Evolutionary conservation across 1,139 yeast genomes (phyloP).

Genomic region (Suhomyces maxii): DNA sequence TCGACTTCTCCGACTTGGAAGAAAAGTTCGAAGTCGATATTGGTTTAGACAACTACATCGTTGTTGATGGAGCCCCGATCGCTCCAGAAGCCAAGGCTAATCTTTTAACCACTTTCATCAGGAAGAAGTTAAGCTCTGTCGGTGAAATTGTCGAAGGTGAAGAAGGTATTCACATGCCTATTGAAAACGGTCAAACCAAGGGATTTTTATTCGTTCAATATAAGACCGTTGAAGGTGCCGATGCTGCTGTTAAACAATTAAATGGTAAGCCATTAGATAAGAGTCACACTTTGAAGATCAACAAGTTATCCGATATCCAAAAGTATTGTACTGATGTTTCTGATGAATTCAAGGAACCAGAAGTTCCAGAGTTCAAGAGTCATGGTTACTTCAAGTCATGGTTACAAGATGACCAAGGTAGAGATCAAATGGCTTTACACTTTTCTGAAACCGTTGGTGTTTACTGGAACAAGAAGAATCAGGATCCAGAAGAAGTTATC

Average conservation of each 20-base stretch:
- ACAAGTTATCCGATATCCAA: slow-evolving; percentile 82
- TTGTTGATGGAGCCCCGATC: slow-evolving; percentile 93
- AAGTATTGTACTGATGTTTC: slow-evolving; percentile 69
- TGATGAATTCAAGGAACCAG: slow-evolving; percentile 69
- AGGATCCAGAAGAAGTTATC: slow-evolving; percentile 73
- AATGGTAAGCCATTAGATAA: slow-evolving; percentile 92
- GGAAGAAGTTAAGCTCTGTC: slow-evolving; percentile 67
- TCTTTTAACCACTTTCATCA: slow-evolving; percentile 79
- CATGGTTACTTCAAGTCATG: slow-evolving; percentile 85
- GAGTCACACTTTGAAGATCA: slow-evolving; percentile 85
- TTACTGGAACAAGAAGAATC: slow-evolving; percentile 80
- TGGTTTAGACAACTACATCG: slow-evolving; percentile 76
- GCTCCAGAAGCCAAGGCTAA: slow-evolving; percentile 90
- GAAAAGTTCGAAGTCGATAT: slow-evolving; percentile 62
- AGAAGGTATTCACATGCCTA: slow-evolving; percentile 77
- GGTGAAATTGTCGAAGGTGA: slow-evolving; percentile 72
- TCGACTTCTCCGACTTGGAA: slow-evolving; percentile 89
- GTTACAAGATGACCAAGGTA: slow-evolving; percentile 85
- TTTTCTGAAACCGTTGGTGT: slow-evolving; percentile 80
- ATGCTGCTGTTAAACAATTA: slow-evolving; percentile 73
- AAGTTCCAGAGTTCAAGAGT: slow-evolving; percentile 65
- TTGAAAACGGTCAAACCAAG: slow-evolving; percentile 75
- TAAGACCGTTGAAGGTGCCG: slow-evolving; percentile 66
- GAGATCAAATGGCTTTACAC: slow-evolving; percentile 89
- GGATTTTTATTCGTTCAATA: slow-evolving; percentile 90